These are phyloP conservation scores for Salix udensis DNA, from an alignment of 345 rosid species.

Conservation along the genomic window DNA sequence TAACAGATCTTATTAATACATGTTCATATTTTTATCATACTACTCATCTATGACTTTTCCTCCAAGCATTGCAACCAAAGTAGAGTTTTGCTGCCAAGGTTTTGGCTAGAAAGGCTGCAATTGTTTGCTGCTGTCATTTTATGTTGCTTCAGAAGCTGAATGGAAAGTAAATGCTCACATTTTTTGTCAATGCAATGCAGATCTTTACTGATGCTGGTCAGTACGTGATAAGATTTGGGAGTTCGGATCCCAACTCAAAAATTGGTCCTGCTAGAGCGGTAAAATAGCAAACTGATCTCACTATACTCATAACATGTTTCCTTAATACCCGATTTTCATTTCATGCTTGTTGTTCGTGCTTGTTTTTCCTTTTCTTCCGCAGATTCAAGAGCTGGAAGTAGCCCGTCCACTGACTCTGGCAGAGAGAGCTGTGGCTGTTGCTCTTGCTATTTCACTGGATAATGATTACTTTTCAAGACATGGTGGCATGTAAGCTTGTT, in stretches of 20 bases:
- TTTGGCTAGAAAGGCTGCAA: not conserved
- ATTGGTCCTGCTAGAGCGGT: constrained; percentile 57
- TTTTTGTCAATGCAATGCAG: constrained; percentile 32
- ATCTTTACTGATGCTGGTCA: constrained; percentile 98
- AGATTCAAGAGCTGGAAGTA: constrained; percentile 83
- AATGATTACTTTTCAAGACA: constrained; percentile 95
- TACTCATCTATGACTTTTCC: no score
- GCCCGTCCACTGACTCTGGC: constrained; percentile 56
- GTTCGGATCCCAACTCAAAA: constrained; percentile 54
- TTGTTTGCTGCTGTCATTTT: not conserved
- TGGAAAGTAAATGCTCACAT: not conserved
- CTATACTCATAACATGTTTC: not conserved
- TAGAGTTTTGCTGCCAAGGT: no score
- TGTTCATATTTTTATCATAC: no score
- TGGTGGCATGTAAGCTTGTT: constrained; percentile 61
- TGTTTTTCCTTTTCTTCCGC: constrained; percentile 6
- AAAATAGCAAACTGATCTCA: constrained; percentile 7
- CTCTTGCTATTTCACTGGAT: constrained; percentile 90
- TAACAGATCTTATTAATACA: no score
- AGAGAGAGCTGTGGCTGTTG: constrained; percentile 78
- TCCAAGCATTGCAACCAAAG: no score
- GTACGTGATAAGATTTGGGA: constrained; percentile 86
- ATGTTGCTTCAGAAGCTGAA: not conserved
- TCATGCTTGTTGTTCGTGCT: not conserved
- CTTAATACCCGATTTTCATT: not conserved